Conservation (phyloP, 768 basidiomycete genomes). For the Chalciporus chontae region DNA sequence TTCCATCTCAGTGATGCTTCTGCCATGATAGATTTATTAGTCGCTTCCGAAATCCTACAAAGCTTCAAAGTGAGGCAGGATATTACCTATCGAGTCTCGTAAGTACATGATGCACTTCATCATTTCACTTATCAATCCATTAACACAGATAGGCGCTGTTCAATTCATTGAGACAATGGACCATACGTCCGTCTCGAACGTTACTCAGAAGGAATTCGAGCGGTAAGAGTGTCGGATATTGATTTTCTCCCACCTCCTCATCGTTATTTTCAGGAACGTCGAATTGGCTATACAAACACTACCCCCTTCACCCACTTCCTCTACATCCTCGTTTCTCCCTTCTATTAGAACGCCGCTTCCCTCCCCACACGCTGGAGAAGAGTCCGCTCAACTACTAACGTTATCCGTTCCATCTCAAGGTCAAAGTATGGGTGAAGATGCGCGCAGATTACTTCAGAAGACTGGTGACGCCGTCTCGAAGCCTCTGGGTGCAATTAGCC, state of each 20-base stretch:
- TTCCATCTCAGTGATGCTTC: not conserved
- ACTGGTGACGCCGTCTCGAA: conserved; percentile 90
- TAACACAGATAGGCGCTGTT: conserved; percentile 83
- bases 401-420: conserved; percentile 45
- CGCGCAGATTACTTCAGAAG: conserved; percentile 78
- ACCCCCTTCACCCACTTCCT: conserved; percentile 31
- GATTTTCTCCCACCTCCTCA: conserved; percentile 5
- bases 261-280: conserved; percentile 43
- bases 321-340: conserved; percentile 36
- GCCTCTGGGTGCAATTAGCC: conserved; percentile 83
- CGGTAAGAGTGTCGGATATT: conserved; percentile 37
- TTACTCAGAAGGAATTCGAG: conserved; percentile 92
- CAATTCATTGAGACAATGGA: conserved; percentile 99
- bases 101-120: conserved; percentile 23
- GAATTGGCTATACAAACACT: conserved; percentile 55
- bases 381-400: conserved; percentile 78
- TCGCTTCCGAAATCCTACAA: conserved; percentile 85
- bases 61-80: conserved; percentile 91
- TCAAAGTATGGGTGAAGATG: conserved; percentile 54
- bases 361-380: conserved; percentile 74
- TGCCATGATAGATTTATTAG: conserved; percentile 74
- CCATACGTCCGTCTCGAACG: conserved; percentile 89
- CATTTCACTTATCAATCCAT: conserved; percentile 5
- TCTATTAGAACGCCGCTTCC: conserved; percentile 31
- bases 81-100: conserved; percentile 97